phyloP scores from a whole-genome alignment of 768 basidiomycete species.

The Hysterangium stoloniferum region DNA sequence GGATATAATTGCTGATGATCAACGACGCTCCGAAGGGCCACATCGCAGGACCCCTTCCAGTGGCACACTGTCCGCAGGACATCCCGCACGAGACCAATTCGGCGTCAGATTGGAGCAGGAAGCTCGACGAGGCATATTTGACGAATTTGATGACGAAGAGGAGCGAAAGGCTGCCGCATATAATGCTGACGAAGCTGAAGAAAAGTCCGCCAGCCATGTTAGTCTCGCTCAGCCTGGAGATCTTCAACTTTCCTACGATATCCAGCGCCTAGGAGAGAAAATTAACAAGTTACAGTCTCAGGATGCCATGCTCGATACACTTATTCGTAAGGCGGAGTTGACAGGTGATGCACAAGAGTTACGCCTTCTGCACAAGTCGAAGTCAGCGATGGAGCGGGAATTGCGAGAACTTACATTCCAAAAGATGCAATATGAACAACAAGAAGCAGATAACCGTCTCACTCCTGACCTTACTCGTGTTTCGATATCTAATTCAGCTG shows the following conservation, averaged over 20 bases:
- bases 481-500: constrained; percentile 76
- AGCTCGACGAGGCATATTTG: constrained; percentile 30
- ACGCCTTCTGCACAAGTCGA: constrained; percentile 72
- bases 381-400: constrained; percentile 73
- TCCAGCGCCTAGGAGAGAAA: constrained; percentile 67
- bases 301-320: constrained; percentile 71
- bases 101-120: background rate
- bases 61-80: background rate
- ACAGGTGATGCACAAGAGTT: constrained; percentile 87
- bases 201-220: constrained; percentile 40
- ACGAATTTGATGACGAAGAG: constrained; percentile 32
- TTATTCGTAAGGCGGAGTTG: constrained; percentile 92
- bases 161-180: constrained; percentile 37
- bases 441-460: constrained; percentile 85
- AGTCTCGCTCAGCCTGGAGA: constrained; percentile 84
- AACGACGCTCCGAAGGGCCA: constrained; percentile 31
- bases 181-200: constrained; percentile 31
- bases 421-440: constrained; percentile 87
- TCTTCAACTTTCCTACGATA: constrained; percentile 82
- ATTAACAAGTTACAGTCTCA: constrained; percentile 74
- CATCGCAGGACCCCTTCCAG: constrained; percentile 4
- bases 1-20: constrained; percentile 87
- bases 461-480: constrained; percentile 78
- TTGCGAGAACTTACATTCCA: constrained; percentile 82
- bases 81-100: background rate